A percentile compares a stretch with the other conserved stretches of the same genome.
These are phyloP conservation scores for Oryza officinalis DNA, from an alignment of 176 grass and related monocot species.

Conservation along the genomic window DNA sequence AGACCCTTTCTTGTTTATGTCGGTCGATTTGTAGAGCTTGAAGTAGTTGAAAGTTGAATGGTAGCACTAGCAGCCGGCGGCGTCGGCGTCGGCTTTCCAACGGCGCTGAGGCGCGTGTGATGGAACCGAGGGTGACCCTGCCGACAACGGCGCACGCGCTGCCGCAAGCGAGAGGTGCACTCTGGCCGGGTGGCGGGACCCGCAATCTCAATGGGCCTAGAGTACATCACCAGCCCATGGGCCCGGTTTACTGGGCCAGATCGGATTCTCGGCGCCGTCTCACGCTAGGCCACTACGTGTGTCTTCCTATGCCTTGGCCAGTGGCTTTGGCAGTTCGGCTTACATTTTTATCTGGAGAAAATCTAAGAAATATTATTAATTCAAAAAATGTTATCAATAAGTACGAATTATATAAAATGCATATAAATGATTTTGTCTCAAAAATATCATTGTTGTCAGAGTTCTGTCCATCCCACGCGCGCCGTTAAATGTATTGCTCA, in stretches of 20 bases:
- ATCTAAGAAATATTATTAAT: too few species aligned
- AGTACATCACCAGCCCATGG: slow-evolving; percentile 23
- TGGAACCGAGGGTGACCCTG: slow-evolving; percentile 17
- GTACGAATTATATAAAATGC: too few species aligned
- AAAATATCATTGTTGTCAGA: too few species aligned
- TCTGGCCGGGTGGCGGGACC: slow-evolving; percentile 42
- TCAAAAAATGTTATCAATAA: too few species aligned
- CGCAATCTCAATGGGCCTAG: slow-evolving; percentile 29
- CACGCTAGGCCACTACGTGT: neutral
- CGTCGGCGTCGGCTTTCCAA: slow-evolving; percentile 40
- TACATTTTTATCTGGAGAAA: too few species aligned
- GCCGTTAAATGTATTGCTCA: too few species aligned
- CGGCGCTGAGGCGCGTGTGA: slow-evolving; percentile 41
- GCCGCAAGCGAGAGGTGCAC: slow-evolving; percentile 40
- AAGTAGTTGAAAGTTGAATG: neutral
- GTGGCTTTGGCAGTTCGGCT: too few species aligned
- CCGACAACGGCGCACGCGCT: slow-evolving; percentile 57
- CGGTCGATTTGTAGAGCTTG: neutral
- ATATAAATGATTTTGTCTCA: too few species aligned
- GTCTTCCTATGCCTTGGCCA: neutral
- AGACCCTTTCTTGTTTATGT: slow-evolving; percentile 1
- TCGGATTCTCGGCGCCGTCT: slow-evolving; percentile 17
- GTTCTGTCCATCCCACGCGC: too few species aligned
- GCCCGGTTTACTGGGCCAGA: neutral
- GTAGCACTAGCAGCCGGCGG: neutral